A percentile compares a stretch with the other conserved stretches of the same genome.
Conservation (phyloP, 257 asterid species). For the Linaria vulgaris region DNA sequence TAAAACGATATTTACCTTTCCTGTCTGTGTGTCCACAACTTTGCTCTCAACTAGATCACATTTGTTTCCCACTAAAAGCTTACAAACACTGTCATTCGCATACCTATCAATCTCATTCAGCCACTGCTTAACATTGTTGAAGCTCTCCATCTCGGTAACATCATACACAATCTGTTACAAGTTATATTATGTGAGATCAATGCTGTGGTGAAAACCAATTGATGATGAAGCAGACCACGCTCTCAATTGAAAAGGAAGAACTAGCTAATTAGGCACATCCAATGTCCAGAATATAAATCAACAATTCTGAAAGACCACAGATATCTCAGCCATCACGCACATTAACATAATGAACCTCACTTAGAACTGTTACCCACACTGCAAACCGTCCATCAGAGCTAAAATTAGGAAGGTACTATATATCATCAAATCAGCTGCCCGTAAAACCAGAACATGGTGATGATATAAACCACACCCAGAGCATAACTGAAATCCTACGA, state of each 20-base stretch:
- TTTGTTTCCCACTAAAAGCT: constrained; percentile 95
- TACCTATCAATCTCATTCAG: constrained; percentile 91
- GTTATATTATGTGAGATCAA: not conserved
- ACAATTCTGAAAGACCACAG: not conserved
- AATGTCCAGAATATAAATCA: not conserved
- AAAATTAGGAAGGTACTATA: not conserved
- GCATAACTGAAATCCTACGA: too few relatives aligned
- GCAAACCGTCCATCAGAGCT: too few relatives aligned
- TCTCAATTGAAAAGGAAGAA: constrained; percentile 1
- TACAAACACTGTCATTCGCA: constrained; percentile 96
- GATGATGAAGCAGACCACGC: not conserved
- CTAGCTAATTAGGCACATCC: not conserved
- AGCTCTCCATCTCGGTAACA: constrained; percentile 97
- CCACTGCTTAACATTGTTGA: constrained; percentile 98
- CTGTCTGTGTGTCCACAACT: constrained; percentile 83
- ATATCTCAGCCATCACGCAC: not conserved
- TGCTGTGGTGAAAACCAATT: too few relatives aligned
- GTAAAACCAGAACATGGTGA: not conserved
- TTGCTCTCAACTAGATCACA: constrained; percentile 91
- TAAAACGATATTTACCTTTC: constrained; percentile 49
- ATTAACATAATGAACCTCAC: not conserved
- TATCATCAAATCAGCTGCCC: not conserved
- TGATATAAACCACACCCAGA: too few relatives aligned
- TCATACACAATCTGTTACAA: constrained; percentile 79
- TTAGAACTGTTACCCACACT: too few relatives aligned